phyloP scores from a whole-genome alignment of 202 grass and related monocot genomes.

The Zoysia matrella region DNA sequence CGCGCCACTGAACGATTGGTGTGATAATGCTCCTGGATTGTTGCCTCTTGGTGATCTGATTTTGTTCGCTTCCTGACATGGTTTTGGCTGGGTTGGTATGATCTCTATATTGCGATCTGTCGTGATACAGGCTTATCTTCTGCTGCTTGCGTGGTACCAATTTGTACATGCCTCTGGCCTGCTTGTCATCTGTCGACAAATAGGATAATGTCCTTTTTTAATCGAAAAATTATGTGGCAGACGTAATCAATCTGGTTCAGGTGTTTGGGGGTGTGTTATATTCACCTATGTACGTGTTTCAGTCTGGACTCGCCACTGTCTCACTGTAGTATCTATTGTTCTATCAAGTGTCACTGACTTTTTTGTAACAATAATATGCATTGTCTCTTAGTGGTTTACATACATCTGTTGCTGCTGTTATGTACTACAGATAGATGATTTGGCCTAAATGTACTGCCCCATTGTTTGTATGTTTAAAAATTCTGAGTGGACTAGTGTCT shows the following conservation, averaged over 20 bases:
- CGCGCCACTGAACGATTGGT: neutral
- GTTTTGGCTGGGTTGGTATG: too few relatives aligned
- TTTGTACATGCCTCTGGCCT: neutral
- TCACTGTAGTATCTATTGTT: neutral
- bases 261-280: neutral
- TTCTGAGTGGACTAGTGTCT: neutral
- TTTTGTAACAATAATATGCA: neutral
- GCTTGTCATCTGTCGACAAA: neutral
- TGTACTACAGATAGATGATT: neutral
- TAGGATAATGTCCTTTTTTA: neutral
- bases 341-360: neutral
- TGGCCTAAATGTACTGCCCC: neutral
- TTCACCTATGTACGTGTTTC: neutral
- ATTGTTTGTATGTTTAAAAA: neutral
- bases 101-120: too few relatives aligned
- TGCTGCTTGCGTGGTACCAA: slow-evolving; percentile 12
- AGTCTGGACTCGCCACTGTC: neutral
- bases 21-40: too few relatives aligned
- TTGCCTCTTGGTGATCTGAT: neutral
- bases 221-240: neutral
- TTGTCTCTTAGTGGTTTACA: slow-evolving; percentile 6
- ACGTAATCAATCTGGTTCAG: slow-evolving; percentile 1
- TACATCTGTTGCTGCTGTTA: slow-evolving; percentile 16
- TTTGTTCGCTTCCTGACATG: neutral
- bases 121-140: neutral